Evolutionary conservation across 2,329 filamentous ascomycete genomes (phyloP).

Genomic region (Emmonsia crescens): DNA sequence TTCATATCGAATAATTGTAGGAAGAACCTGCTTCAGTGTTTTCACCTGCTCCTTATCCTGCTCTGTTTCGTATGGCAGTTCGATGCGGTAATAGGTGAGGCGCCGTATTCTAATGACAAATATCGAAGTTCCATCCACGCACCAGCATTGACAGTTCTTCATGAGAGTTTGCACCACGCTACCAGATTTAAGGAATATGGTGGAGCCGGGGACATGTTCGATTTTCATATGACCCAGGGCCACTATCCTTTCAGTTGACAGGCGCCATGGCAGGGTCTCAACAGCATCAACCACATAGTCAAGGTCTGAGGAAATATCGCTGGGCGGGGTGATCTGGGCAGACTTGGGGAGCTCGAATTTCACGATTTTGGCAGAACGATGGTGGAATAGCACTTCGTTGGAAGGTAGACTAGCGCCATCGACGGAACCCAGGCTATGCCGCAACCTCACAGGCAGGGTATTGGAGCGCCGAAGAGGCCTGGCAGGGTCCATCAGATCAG

Average conservation of each 20-base stretch:
- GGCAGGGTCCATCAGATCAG: neutral
- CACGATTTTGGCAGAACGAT: conserved; percentile 61
- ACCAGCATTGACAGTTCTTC: conserved; percentile 88
- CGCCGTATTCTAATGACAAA: conserved; percentile 80
- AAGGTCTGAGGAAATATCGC: conserved; percentile 30
- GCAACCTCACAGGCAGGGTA: neutral
- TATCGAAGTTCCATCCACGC: conserved; percentile 69
- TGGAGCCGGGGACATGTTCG: conserved; percentile 74
- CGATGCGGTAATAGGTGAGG: conserved; percentile 82
- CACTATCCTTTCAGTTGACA: conserved; percentile 68
- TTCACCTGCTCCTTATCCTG: conserved; percentile 55
- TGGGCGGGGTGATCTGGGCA: conserved; percentile 25
- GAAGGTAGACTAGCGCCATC: conserved; percentile 18
- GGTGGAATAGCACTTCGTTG: conserved; percentile 52
- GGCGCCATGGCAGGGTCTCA: conserved; percentile 61
- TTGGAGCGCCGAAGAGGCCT: conserved; percentile 1
- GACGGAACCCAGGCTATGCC: conserved; percentile 7
- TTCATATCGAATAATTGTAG: conserved; percentile 70
- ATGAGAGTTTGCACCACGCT: conserved; percentile 75
- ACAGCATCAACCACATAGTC: conserved; percentile 42
- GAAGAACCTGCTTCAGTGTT: conserved; percentile 58
- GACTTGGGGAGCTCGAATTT: conserved; percentile 42
- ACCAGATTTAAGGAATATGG: conserved; percentile 79
- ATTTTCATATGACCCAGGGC: conserved; percentile 73
- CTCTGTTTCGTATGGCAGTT: conserved; percentile 56